A percentile compares a stretch with the other conserved stretches of the same genome.
Conservation (phyloP, 2,329 filamentous ascomycete genomes). For the Arthrobotrys iridis region DNA sequence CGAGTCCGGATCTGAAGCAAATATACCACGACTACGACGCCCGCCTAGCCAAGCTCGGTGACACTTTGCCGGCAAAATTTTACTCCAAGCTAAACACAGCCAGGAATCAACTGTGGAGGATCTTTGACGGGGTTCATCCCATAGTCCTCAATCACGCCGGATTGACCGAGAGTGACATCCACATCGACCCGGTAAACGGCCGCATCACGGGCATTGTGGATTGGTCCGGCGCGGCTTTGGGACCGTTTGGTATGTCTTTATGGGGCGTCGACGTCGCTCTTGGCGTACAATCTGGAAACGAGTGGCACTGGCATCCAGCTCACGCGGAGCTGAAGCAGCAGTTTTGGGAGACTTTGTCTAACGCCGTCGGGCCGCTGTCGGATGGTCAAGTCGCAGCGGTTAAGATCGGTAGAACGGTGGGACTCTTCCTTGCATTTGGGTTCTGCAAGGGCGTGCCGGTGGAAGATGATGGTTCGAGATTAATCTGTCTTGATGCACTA, state of each 20-base stretch:
- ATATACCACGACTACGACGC: conserved; percentile 2
- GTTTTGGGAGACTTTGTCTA: not conserved
- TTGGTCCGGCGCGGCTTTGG: not conserved
- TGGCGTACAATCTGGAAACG: not conserved
- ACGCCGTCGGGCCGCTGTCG: not conserved
- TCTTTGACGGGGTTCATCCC: not conserved
- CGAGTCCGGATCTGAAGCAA: not conserved
- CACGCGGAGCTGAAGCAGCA: not conserved
- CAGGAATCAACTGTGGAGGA: not conserved
- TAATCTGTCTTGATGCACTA: not conserved
- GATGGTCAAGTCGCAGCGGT: not conserved
- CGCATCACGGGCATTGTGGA: conserved; percentile 1
- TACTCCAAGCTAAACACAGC: conserved; percentile 11
- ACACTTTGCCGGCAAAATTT: not conserved
- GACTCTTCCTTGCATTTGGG: not conserved
- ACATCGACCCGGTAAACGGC: not conserved
- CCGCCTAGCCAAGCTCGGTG: not conserved
- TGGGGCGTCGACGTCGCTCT: not conserved
- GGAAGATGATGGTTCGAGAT: not conserved
- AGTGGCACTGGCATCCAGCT: conserved; percentile 6
- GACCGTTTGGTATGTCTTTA: not conserved
- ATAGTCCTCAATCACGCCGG: not conserved
- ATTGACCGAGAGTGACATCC: not conserved
- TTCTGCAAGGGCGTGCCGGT: not conserved
- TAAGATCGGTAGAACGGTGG: not conserved